Percentiles rank a stretch among this genome's conserved stretches.
Conservation (phyloP, 2,329 filamentous ascomycete genomes). For the Botrytis byssoidea region DNA sequence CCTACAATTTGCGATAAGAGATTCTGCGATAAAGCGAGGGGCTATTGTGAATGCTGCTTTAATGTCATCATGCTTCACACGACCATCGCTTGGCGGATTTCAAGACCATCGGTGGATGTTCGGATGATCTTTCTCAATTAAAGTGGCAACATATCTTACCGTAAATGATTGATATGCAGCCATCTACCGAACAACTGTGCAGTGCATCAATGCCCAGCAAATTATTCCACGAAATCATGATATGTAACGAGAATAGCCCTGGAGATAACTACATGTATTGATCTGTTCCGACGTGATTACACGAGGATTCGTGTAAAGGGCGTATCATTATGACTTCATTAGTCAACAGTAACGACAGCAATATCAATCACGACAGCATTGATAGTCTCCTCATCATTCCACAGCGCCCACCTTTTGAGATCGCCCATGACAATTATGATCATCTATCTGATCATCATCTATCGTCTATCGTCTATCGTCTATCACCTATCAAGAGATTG, state of each 20-base stretch:
- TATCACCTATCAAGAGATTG: background rate
- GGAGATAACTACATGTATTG: background rate
- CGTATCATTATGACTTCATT: background rate
- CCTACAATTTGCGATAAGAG: background rate
- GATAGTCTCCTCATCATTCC: background rate
- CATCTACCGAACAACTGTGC: background rate
- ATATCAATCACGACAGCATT: background rate
- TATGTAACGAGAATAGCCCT: background rate
- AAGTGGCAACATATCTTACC: background rate
- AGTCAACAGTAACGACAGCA: background rate
- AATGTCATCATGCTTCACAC: background rate
- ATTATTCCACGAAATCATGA: background rate
- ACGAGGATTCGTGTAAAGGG: background rate
- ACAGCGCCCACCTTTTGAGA: background rate
- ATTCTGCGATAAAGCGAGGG: slow-evolving; percentile 10
- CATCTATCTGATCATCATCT: background rate
- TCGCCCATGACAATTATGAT: background rate
- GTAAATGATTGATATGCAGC: slow-evolving; percentile 1
- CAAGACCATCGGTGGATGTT: fast-evolving
- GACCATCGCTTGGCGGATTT: background rate
- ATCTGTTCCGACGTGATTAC: background rate
- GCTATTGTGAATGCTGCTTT: background rate
- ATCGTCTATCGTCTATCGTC: background rate
- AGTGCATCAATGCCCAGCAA: background rate
- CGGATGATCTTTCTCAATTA: fast-evolving